phyloP scores from a whole-genome alignment of 202 grass and related monocot species.

The Brachypodium distachyon region DNA sequence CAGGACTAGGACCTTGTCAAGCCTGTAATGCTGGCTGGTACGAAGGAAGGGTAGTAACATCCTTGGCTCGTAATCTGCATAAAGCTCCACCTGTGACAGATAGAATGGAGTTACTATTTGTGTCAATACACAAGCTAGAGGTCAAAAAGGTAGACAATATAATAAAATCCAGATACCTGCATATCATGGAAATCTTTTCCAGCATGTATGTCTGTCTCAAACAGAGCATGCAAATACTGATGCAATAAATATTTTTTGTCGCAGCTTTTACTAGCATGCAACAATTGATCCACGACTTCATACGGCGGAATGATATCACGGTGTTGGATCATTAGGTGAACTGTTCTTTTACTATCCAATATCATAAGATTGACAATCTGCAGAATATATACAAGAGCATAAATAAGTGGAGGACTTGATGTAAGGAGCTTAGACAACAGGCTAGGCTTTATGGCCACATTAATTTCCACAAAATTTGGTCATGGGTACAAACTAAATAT shows the following conservation, averaged over 20 bases:
- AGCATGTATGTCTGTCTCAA: constrained; percentile 77
- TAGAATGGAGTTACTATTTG: constrained; percentile 5
- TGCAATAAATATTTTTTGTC: constrained; percentile 75
- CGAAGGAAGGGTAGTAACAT: constrained; percentile 90
- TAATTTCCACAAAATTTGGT: neutral
- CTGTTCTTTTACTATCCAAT: constrained; percentile 70
- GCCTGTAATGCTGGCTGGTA: constrained; percentile 86
- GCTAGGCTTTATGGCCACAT: neutral
- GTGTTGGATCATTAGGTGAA: constrained; percentile 77
- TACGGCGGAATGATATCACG: constrained; percentile 75
- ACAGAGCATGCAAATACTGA: constrained; percentile 85
- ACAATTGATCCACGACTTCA: constrained; percentile 73
- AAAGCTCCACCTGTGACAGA: constrained; percentile 75
- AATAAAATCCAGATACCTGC: constrained; percentile 52
- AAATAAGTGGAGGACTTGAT: neutral
- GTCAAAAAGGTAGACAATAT: neutral
- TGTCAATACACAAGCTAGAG: neutral
- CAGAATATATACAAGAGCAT: neutral
- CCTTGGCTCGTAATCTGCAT: constrained; percentile 83
- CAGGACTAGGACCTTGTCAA: constrained; percentile 62
- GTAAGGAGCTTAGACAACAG: neutral
- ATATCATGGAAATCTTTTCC: constrained; percentile 95
- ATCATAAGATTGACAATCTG: constrained; percentile 91
- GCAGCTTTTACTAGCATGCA: constrained; percentile 51
- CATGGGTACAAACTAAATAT: neutral